Conservation (phyloP, 495 filamentous ascomycete species). For the Annulohypoxylon nitens region DNA sequence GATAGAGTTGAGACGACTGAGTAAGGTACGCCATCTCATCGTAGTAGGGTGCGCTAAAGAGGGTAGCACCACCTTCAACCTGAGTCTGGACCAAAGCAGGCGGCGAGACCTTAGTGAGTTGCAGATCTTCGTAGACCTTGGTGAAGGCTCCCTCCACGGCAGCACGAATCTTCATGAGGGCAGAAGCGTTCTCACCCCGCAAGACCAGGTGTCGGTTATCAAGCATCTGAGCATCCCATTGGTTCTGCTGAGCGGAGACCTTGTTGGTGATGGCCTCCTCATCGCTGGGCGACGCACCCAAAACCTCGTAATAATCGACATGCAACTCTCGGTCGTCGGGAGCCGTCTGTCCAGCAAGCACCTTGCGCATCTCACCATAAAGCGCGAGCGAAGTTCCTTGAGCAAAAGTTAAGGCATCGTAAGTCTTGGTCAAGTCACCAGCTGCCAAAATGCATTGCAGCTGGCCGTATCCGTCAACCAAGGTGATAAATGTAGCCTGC, state of each 20-base stretch:
- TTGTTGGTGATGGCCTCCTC: conserved; percentile 95
- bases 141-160: conserved; percentile 87
- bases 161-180: conserved; percentile 92
- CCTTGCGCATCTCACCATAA: conserved; percentile 87
- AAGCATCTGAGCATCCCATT: conserved; percentile 80
- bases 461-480: conserved; percentile 89
- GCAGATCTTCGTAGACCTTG: conserved; percentile 81
- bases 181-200: conserved; percentile 86
- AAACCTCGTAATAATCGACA: conserved; percentile 91
- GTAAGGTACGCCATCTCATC: conserved; percentile 93
- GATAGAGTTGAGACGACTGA: conserved; percentile 97
- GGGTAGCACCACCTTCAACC: conserved; percentile 94
- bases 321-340: conserved; percentile 92
- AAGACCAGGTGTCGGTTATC: conserved; percentile 94
- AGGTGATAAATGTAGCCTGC: conserved; percentile 86
- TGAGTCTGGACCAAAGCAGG: conserved; percentile 99
- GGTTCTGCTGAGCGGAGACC: conserved; percentile 78
- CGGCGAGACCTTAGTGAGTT: conserved; percentile 87
- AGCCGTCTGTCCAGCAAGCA: conserved; percentile 82
- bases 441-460: conserved; percentile 86
- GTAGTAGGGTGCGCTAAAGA: conserved; percentile 97
- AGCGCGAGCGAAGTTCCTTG: conserved; percentile 90
- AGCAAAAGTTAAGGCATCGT: conserved; percentile 90
- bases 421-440: conserved; percentile 87
- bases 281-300: conserved; percentile 86